phyloP scores from a whole-genome alignment of 371 early-diverging fungal species.

The Dichotomocladium elegans region DNA sequence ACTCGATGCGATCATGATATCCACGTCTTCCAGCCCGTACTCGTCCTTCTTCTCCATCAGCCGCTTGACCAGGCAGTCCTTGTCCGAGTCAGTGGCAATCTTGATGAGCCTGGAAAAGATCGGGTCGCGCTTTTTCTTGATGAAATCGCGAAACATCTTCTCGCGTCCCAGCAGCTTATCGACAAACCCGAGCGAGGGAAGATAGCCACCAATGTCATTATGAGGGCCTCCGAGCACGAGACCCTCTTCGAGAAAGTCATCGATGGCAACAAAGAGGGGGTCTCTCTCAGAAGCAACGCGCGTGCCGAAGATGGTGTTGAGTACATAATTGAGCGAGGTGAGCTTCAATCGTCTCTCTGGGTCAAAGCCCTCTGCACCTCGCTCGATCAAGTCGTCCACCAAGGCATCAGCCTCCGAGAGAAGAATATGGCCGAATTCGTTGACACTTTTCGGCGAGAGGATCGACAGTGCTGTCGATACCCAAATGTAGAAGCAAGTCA shows the following conservation, averaged over 20 bases:
- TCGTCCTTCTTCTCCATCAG: conserved; percentile 7
- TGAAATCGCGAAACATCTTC: background rate
- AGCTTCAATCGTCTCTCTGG: background rate
- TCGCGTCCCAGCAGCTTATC: background rate
- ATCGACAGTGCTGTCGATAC: background rate
- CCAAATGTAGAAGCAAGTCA: too few relatives aligned
- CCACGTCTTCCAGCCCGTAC: conserved; percentile 4
- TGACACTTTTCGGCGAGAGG: conserved; percentile 2
- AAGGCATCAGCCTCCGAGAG: background rate
- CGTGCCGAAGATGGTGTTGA: background rate
- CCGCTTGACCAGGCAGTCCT: conserved; percentile 13
- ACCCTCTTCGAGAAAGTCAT: conserved; percentile 1
- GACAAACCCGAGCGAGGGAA: background rate
- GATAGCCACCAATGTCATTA: background rate
- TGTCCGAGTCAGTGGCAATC: background rate
- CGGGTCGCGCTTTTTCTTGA: conserved; percentile 3
- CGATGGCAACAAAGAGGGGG: background rate
- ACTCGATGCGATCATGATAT: conserved; percentile 6
- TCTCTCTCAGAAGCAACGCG: background rate
- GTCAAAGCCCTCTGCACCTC: background rate
- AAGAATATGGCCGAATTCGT: background rate
- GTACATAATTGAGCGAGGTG: conserved; percentile 1
- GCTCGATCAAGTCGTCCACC: background rate
- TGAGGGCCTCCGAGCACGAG: background rate
- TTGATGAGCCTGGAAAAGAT: background rate